A percentile compares a stretch with the other conserved stretches of the same genome.
Conservation (phyloP, 1,284 basidiomycete species). For the Boletus holoroseus region DNA sequence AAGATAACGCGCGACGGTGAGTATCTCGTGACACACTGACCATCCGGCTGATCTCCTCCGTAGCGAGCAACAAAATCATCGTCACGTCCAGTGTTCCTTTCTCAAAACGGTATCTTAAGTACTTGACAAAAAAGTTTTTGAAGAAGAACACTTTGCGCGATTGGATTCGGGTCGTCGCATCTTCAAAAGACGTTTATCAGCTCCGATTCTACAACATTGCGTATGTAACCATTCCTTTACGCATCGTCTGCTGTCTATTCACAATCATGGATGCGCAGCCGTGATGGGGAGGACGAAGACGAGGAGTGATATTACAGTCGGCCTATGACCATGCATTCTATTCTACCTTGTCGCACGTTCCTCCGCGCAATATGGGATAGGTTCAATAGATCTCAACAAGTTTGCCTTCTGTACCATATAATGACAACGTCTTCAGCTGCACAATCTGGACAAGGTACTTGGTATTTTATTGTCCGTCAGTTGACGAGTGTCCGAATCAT, state of each 20-base stretch:
- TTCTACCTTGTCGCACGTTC: neutral
- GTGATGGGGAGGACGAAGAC: constrained; percentile 49
- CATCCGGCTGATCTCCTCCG: constrained; percentile 1
- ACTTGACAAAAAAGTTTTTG: constrained; percentile 94
- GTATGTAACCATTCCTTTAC: constrained; percentile 43
- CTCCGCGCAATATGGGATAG: constrained; percentile 6
- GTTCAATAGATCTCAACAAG: neutral
- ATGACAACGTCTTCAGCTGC: neutral
- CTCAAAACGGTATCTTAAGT: constrained; percentile 91
- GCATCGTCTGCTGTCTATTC: constrained; percentile 3
- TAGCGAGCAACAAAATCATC: constrained; percentile 72
- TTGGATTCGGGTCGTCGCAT: constrained; percentile 87
- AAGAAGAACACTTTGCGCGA: constrained; percentile 85
- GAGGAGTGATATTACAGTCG: constrained; percentile 38
- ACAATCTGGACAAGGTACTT: neutral
- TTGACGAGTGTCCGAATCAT: constrained; percentile 8
- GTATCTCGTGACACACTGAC: constrained; percentile 22
- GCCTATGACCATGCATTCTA: constrained; percentile 3
- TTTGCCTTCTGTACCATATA: neutral
- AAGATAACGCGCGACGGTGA: constrained; percentile 78
- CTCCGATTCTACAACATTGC: constrained; percentile 93
- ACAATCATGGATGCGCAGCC: constrained; percentile 21
- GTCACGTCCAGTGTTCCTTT: constrained; percentile 80
- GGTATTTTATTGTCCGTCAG: neutral
- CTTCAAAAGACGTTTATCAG: constrained; percentile 85